Conservation (phyloP, 305 asterid genomes). For the Fraxinus greggii region DNA sequence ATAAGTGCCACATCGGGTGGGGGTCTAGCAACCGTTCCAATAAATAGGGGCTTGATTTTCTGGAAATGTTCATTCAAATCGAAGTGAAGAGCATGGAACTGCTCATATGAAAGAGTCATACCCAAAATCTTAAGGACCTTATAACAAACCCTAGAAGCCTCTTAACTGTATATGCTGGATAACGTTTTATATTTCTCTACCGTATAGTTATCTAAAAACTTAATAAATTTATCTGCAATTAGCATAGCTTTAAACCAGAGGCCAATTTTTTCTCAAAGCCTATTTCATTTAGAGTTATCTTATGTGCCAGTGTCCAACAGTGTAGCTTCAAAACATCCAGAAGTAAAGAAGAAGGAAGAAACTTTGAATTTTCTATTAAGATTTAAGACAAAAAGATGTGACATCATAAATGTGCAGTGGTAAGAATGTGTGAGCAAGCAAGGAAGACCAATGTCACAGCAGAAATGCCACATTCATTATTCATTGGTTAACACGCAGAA, state of each 20-base stretch:
- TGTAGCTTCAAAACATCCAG: background rate
- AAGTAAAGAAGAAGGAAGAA: background rate
- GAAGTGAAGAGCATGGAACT: too few relatives aligned
- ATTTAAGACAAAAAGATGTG: background rate
- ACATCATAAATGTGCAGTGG: background rate
- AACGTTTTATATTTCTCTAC: too few relatives aligned
- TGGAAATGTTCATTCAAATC: too few relatives aligned
- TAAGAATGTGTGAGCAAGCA: constrained; percentile 4
- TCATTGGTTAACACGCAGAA: constrained; percentile 25
- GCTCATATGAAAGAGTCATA: too few relatives aligned
- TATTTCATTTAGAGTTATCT: constrained; percentile 4
- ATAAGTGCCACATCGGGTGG: too few relatives aligned
- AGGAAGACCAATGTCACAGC: constrained; percentile 8
- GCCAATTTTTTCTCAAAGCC: background rate
- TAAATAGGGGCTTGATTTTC: too few relatives aligned
- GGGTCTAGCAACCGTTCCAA: too few relatives aligned
- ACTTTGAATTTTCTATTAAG: constrained; percentile 8
- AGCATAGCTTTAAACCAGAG: background rate
- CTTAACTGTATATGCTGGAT: too few relatives aligned
- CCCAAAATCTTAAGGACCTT: too few relatives aligned
- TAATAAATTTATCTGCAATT: background rate
- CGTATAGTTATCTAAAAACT: too few relatives aligned
- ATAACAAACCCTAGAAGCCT: too few relatives aligned
- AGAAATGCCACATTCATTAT: constrained; percentile 4
- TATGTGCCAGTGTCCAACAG: background rate